Conservation (phyloP, 441 rosid genomes). For the Adansonia rubrostipa region DNA sequence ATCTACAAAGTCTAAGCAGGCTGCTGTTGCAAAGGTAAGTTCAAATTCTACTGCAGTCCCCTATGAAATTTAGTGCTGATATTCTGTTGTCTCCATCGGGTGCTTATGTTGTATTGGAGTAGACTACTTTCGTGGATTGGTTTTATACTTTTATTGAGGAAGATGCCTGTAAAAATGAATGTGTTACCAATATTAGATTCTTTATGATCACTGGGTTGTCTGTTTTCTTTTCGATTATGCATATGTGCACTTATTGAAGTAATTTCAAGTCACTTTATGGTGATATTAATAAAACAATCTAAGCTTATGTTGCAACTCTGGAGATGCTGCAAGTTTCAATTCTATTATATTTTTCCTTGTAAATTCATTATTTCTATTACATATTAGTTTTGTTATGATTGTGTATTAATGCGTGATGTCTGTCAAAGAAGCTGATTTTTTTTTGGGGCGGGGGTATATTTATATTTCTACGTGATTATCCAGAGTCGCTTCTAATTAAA, state of each 20-base stretch:
- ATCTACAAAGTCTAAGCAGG: constrained; percentile 80
- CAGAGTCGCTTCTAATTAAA: not conserved
- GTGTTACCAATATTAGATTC: not conserved
- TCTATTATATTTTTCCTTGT: not conserved
- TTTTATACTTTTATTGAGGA: not conserved
- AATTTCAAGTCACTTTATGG: not conserved
- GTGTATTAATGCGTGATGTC: not conserved
- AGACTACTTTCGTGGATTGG: not conserved
- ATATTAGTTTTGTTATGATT: not conserved
- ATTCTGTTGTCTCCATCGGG: constrained; percentile 19
- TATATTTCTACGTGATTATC: not conserved
- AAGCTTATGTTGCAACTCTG: not conserved
- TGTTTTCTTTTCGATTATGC: not conserved
- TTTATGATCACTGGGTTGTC: not conserved
- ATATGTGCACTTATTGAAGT: not conserved
- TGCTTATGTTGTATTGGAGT: constrained; percentile 10
- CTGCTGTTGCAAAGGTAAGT: constrained; percentile 80
- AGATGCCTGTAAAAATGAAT: not conserved
- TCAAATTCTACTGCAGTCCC: not conserved
- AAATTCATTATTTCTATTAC: not conserved
- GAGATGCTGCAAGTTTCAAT: not conserved
- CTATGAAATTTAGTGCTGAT: not conserved
- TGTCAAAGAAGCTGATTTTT: not conserved
- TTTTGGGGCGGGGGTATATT: not conserved
- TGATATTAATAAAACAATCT: not conserved